Base-by-base conservation (phyloP, 2,329 filamentous ascomycete genomes). In the Fusarium chlamydosporum region DNA sequence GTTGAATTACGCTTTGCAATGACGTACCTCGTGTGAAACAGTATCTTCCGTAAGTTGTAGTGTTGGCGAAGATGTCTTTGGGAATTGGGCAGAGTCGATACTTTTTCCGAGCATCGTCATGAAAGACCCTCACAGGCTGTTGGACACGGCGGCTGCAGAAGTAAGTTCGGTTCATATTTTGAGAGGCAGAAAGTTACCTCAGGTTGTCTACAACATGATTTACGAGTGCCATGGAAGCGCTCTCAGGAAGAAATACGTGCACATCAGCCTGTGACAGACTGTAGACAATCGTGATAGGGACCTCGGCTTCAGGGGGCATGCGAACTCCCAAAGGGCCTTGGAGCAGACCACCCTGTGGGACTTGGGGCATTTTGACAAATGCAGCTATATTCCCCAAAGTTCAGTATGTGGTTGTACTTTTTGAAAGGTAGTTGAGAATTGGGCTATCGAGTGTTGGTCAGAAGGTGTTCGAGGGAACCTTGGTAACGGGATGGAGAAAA, bases 31-130 rank as follows among this genome's bases (percentile, higher is more conserved):
- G 70, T 16, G 59, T 60, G 31, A 72, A 75, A 16, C 62, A 58
- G 18, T 60, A 69, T n/a, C 16, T 18, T 0, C 71, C 73, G 41
- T 70, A 74, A 5, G 29, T 47, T 4, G 54, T 48, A 9, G 54
- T 58, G 18, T 70, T 61, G 4, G 50, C 52, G 7, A 56, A 45
- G 26, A 58, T 40, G 11, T 64, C 73, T 4, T 51, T 35, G 9
- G 67, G 66, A 5, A 73, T 43, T 2, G 74, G 75, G 29, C 74
- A 76, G 16, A 77, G 54, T 13, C 75, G 65, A 52, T 72, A 77
- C 31, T 74, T 76, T 34, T 68, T 50, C 35, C 70, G 61, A 16
- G 40, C 45, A 11, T 45, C 27, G 31, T 76, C 73, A 42, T 74
- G 69, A 43, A 72, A 76, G 2, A 75, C 71, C 23, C 67, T 71